Base-by-base conservation (phyloP, 2,329 filamentous ascomycete genomes). In the Botrytis fragariae region DNA sequence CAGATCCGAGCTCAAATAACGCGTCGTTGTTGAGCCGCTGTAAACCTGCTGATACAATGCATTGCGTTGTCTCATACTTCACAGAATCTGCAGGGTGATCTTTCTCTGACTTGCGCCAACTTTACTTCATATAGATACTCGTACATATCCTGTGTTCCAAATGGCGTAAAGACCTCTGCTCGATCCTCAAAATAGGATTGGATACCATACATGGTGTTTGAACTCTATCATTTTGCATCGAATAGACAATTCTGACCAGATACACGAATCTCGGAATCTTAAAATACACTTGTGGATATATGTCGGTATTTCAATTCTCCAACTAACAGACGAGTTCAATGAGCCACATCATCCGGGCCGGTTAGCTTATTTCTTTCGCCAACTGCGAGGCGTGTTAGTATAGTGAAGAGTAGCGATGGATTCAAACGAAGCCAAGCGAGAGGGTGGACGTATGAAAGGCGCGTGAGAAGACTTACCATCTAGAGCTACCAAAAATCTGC, bases 401-500 rank as follows among this genome's bases (percentile, higher is more conserved):
- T 8, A 44, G 18, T 18, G 5, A 14, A 35, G 16, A 63, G 48
- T 10, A 29, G 20, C 12, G 32, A 9, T 57, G 54, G 25, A 68
- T 29, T 22, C 35, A 32, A 42, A 4, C 14, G 18, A 18, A 22
- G 25, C 39, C 25, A 29, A 57, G 37, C 14, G n/a, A 32, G 65
- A 42, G 37, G 16, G 7, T n/a, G 32, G 12, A 51, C 62, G 14
- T 1, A 32, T 45, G 4, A 16, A 37, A 51, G 9, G 35, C 29
- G 48, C 7, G 12, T 48, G 29, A 54, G 60, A 60, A 29, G 29
- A 84, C 88, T 82, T 83, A 90, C 89, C 92, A 83, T 97, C 91
- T 72, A 97, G 82, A 22, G 93, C 93, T 32, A 97, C 93, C 77
- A 97, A 82, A 78, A 97, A 95, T 44, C 93, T 87, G 81, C 92